phyloP scores from a whole-genome alignment of 257 asterid species.

The Henckelia pumila region DNA sequence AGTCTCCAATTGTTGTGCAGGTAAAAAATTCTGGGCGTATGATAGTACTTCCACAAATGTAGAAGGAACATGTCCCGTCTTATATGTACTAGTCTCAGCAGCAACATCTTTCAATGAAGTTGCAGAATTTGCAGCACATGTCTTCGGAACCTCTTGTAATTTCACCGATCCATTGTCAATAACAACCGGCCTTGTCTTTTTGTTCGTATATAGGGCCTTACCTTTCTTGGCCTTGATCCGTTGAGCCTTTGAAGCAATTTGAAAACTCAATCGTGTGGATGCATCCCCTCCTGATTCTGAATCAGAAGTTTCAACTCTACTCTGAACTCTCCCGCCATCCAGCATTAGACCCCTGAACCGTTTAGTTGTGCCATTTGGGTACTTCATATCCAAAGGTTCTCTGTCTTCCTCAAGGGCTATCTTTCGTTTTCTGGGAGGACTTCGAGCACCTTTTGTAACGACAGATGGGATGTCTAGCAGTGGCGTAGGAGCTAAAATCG shows the following conservation, averaged over 20 bases:
- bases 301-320: constrained; percentile 32
- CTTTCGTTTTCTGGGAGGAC: constrained; percentile 51
- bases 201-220: constrained; percentile 28
- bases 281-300: constrained; percentile 39
- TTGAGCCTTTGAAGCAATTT: constrained; percentile 22
- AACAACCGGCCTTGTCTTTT: constrained; percentile 29
- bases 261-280: constrained; percentile 21
- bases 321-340: constrained; percentile 29
- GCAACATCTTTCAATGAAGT: constrained; percentile 27
- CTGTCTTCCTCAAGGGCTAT: constrained; percentile 34
- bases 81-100: constrained; percentile 21
- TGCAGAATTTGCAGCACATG: constrained; percentile 18
- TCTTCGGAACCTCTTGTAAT: constrained; percentile 22
- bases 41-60: constrained; percentile 27
- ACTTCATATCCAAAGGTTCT: constrained; percentile 21
- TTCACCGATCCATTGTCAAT: constrained; percentile 25
- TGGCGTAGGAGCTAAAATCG: constrained; percentile 26
- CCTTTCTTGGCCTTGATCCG: constrained; percentile 32
- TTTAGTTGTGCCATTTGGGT: constrained; percentile 28
- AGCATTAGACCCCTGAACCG: constrained; percentile 29
- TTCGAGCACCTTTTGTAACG: constrained; percentile 28
- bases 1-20: constrained; percentile 26
- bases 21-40: constrained; percentile 18
- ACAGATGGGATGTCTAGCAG: constrained; percentile 13
- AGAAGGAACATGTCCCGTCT: constrained; percentile 19